A percentile compares a stretch with the other conserved stretches of the same genome.
Evolutionary conservation across 1,284 basidiomycete genomes (phyloP).

Genomic region (Lentinula novae-zelandiae): DNA sequence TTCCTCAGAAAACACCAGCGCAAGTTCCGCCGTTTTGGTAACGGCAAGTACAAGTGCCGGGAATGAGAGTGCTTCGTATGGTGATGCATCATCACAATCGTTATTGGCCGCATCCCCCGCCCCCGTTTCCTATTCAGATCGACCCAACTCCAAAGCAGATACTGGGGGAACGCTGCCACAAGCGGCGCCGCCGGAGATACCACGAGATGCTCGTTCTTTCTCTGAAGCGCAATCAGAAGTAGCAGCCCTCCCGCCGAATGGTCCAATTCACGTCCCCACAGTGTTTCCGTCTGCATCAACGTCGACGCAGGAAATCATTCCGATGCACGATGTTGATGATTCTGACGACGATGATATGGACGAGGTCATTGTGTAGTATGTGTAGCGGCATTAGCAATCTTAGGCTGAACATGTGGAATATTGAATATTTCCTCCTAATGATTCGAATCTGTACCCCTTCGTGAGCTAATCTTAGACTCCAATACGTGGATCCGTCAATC

Average conservation of each 20-base stretch:
- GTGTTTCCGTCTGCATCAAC: neutral
- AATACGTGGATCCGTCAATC: no score
- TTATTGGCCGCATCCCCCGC: neutral
- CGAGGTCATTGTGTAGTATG: constrained; percentile 18
- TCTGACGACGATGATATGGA: constrained; percentile 25
- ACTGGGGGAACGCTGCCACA: no score
- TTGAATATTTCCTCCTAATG: no score
- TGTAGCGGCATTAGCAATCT: neutral
- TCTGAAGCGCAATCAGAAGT: neutral
- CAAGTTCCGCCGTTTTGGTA: neutral
- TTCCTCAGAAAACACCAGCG: neutral
- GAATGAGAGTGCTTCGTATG: neutral
- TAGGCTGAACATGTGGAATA: no score
- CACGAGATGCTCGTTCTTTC: no score
- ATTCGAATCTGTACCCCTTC: no score
- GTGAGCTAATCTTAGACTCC: no score
- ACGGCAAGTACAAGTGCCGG: neutral
- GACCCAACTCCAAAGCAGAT: neutral
- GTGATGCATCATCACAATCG: neutral
- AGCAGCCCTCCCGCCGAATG: neutral
- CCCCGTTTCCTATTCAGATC: neutral
- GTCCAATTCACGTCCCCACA: neutral
- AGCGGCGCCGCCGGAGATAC: no score
- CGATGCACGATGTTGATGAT: neutral
- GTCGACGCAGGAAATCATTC: neutral